Percentiles rank a stretch among this genome's conserved stretches.
Evolutionary conservation across 129 eudicot species (phyloP).

Genomic region (Helichrysum umbraculigerum): DNA sequence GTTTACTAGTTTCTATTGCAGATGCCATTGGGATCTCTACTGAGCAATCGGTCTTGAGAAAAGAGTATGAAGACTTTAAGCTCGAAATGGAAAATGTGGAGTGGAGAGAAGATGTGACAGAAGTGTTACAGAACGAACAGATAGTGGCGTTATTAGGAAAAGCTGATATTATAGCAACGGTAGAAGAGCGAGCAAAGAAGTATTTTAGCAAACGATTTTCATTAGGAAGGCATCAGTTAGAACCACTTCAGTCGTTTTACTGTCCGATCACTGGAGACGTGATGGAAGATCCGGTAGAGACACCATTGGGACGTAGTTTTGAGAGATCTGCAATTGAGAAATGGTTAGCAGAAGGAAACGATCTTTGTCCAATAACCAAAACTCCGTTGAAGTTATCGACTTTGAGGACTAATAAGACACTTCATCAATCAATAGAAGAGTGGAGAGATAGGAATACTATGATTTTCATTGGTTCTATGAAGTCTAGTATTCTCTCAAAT

Average conservation of each 20-base stretch:
- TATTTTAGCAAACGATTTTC: slow-evolving; percentile 48
- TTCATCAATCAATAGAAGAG: slow-evolving; percentile 51
- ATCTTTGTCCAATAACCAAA: slow-evolving; percentile 50
- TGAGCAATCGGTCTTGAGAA: slow-evolving; percentile 36
- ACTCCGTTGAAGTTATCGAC: slow-evolving; percentile 37
- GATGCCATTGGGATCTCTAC: slow-evolving; percentile 38
- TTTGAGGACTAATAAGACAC: slow-evolving; percentile 47
- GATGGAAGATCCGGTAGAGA: slow-evolving; percentile 58
- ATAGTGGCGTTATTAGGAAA: slow-evolving; percentile 39
- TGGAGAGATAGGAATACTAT: slow-evolving; percentile 56
- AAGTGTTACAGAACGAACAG: slow-evolving; percentile 39
- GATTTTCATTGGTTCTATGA: slow-evolving; percentile 49
- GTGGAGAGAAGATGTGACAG: slow-evolving; percentile 26
- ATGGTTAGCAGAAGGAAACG: slow-evolving; percentile 48
- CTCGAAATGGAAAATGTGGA: slow-evolving; percentile 35
- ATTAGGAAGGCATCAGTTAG: slow-evolving; percentile 43
- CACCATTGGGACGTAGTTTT: slow-evolving; percentile 44
- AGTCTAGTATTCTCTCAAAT: slow-evolving; percentile 37
- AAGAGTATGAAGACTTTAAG: slow-evolving; percentile 43
- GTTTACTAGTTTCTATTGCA: slow-evolving; percentile 37
- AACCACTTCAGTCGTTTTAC: slow-evolving; percentile 50
- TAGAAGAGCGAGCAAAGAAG: slow-evolving; percentile 43
- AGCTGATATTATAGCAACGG: slow-evolving; percentile 42
- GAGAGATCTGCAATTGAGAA: slow-evolving; percentile 47
- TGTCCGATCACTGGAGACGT: slow-evolving; percentile 54